A percentile compares a stretch with the other conserved stretches of the same genome.
These are phyloP conservation scores for Sporothrix inflata DNA, from an alignment of 2,329 filamentous ascomycete species.

Conservation along the genomic window DNA sequence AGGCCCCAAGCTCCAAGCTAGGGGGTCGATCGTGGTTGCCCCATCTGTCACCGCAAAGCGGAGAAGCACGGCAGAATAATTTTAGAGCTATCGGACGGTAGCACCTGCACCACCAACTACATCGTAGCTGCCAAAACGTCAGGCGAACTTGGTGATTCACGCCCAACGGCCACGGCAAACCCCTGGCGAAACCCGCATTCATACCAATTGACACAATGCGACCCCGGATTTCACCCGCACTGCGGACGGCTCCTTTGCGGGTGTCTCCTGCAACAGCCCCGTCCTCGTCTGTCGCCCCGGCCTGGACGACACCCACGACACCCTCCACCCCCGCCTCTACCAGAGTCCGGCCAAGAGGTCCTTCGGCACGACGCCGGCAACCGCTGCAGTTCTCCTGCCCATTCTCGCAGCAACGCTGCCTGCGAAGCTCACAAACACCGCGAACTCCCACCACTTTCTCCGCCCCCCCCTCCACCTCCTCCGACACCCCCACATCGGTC, in stretches of 20 bases:
- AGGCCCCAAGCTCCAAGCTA: neutral
- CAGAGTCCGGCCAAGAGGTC: neutral
- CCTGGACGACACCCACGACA: neutral
- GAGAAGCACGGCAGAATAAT: slow-evolving; percentile 15
- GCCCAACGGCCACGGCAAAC: neutral
- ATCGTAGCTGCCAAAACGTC: neutral
- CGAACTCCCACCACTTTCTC: neutral
- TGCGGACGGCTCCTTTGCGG: neutral
- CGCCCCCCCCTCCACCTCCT: slow-evolving; percentile 29
- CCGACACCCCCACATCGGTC: slow-evolving; percentile 44
- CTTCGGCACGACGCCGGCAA: neutral
- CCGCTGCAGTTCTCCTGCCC: neutral
- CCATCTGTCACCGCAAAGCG: neutral
- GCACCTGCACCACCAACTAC: neutral
- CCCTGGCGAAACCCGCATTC: neutral
- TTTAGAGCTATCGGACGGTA: neutral
- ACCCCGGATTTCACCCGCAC: slow-evolving; percentile 3
- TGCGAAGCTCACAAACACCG: slow-evolving; percentile 34
- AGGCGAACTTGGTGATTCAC: neutral
- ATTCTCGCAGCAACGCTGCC: slow-evolving; percentile 14
- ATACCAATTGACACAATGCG: neutral
- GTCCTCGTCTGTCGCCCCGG: neutral
- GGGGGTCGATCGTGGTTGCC: neutral
- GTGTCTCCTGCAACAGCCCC: neutral
- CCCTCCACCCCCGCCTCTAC: neutral